These are phyloP conservation scores for Pyrrhoderma noxium DNA, from an alignment of 1,284 basidiomycete genomes.

Conservation along the genomic window DNA sequence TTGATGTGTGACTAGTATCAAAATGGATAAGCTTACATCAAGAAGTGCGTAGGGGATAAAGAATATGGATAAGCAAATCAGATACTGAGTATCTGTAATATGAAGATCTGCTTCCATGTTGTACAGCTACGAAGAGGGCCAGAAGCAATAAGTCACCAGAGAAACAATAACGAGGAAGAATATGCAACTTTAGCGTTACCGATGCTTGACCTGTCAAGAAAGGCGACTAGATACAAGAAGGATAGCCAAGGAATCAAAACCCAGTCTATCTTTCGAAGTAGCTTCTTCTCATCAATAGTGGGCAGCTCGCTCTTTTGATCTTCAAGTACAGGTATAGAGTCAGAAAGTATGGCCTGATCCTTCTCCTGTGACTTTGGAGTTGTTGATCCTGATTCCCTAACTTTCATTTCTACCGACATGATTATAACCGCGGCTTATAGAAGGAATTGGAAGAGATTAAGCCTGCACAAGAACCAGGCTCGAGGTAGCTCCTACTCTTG, in stretches of 20 bases:
- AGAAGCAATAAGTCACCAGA: neutral
- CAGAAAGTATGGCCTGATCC: conserved; percentile 20
- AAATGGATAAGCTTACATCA: conserved; percentile 3
- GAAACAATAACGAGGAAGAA: neutral
- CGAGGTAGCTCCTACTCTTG: too few species aligned
- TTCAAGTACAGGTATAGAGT: conserved; percentile 9
- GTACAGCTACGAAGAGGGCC: conserved; percentile 16
- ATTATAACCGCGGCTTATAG: neutral
- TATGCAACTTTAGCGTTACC: conserved; percentile 63
- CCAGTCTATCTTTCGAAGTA: conserved; percentile 59
- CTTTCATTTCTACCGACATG: conserved; percentile 8
- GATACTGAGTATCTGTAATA: conserved; percentile 20
- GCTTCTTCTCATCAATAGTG: conserved; percentile 48
- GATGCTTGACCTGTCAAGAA: conserved; percentile 73
- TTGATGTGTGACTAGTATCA: conserved; percentile 21
- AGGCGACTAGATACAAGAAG: conserved; percentile 67
- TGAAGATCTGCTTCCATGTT: conserved; percentile 19
- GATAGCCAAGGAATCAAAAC: conserved; percentile 62
- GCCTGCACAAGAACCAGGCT: too few species aligned
- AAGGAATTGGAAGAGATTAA: too few species aligned
- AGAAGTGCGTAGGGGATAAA: conserved; percentile 15
- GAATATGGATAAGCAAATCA: conserved; percentile 21
- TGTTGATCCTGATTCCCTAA: conserved; percentile 4
- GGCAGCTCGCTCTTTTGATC: neutral
- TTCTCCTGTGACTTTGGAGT: conserved; percentile 23